These are phyloP conservation scores for Udeniomyces megalosporus DNA, from an alignment of 768 basidiomycete genomes.

Conservation along the genomic window DNA sequence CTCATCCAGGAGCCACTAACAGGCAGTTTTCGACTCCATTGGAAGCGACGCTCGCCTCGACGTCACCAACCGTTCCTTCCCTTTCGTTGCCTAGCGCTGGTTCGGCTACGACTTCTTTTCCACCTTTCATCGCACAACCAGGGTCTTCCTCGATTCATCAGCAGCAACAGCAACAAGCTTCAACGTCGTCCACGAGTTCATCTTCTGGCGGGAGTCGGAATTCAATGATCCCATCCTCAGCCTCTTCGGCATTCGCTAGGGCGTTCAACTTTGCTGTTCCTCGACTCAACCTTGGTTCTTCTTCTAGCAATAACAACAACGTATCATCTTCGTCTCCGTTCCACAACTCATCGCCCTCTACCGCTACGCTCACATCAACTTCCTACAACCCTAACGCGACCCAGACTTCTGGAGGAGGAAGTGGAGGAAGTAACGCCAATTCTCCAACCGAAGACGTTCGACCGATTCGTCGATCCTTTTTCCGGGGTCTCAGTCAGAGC, in stretches of 20 bases:
- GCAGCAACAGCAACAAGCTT: not conserved
- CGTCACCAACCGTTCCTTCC: no score
- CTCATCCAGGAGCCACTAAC: no score
- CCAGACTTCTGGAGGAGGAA: not conserved
- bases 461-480: not conserved
- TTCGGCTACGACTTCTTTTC: no score
- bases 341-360: conserved; percentile 69
- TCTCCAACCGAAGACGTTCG: not conserved
- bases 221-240: not conserved
- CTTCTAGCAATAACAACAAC: not conserved
- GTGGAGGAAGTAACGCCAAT: not conserved
- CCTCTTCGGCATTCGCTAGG: not conserved
- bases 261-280: conserved; percentile 6
- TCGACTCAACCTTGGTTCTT: not conserved
- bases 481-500: conserved; percentile 46
- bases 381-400: not conserved
- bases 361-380: conserved; percentile 69
- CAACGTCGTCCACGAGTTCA: not conserved
- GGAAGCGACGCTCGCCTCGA: no score
- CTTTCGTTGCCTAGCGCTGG: no score
- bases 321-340: not conserved
- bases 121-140: not conserved
- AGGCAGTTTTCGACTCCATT: no score
- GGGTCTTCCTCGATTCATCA: not conserved
- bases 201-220: no score